Base-by-base conservation (phyloP, 2,329 filamentous ascomycete genomes). In the Paraphaeosphaeria minitans region DNA sequence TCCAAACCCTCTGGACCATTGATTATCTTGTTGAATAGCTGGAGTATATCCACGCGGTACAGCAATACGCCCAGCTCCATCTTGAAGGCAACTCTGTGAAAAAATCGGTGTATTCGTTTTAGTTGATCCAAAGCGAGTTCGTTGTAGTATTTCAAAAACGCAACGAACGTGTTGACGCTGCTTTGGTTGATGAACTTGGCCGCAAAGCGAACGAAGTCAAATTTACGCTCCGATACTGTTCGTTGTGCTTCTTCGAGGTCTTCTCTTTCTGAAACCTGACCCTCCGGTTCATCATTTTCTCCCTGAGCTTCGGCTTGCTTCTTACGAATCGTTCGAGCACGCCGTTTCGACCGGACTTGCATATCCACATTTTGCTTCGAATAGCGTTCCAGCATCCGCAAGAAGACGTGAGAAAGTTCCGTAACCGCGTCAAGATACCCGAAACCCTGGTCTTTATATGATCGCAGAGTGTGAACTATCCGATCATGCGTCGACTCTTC, bases 291-390 rank as follows among this genome's bases (percentile, higher is more conserved):
- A 0, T 80, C 81, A 14, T 83, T 83, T 7, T 82, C 22, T 71
- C 77, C 65, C 75, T 79, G 65, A 79, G 84, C 22, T 81, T 83
- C 21, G 1, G 68, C 72, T 51, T 73, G 63, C 60, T 84, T 85
- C 76, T 89, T 89, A 76, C 89, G 90, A 79, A 92, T 95, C 68
- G 84, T 87, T 45, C 89, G 85, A 4, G 88, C 86, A 50, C 89
- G 84, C 64, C 89, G 87, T 61, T 90, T 88, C 0, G 93, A 96
- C 53, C 93, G 90, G 24, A 99, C 88, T 75, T 98, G 93, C 82
- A 99, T 87, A 70, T 98, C 93, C 6, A 90, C 87, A 68, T 99
- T 98, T 71, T 96, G 91, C 75, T 97, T 97, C 0, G 93, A 94
- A 73, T 97, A 99, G 6, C 87, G 86, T 77, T 99, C 95, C 24